Conservation (phyloP, 352 stramenopile genomes). For the Plasmopara muralis region DNA sequence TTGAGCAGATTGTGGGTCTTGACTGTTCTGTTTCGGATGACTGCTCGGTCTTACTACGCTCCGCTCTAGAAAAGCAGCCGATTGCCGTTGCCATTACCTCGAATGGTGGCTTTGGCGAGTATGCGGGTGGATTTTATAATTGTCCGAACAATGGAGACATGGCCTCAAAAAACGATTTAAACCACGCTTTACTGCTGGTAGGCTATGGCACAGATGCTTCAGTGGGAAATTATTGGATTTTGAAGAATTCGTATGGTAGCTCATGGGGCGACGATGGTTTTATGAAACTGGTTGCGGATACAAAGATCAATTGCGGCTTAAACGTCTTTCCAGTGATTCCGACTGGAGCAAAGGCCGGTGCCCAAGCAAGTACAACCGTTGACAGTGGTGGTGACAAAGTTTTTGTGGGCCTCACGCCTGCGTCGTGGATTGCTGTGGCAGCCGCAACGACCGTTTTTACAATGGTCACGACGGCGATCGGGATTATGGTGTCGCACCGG, state of each 20-base stretch:
- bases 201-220: slow-evolving; percentile 58
- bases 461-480: slow-evolving; percentile 34
- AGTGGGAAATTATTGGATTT: slow-evolving; percentile 70
- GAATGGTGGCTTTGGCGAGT: slow-evolving; percentile 63
- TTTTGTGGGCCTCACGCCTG: slow-evolving; percentile 49
- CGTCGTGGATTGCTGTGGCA: slow-evolving; percentile 52
- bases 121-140: slow-evolving; percentile 59
- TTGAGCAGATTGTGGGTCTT: slow-evolving; percentile 52
- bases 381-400: slow-evolving; percentile 63
- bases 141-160: slow-evolving; percentile 65
- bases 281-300: slow-evolving; percentile 56
- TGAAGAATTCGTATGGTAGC: slow-evolving; percentile 79
- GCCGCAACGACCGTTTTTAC: slow-evolving; percentile 42
- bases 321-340: slow-evolving; percentile 77
- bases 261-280: slow-evolving; percentile 61
- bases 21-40: slow-evolving; percentile 53
- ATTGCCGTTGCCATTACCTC: slow-evolving; percentile 76
- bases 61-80: slow-evolving; percentile 51
- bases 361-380: slow-evolving; percentile 32
- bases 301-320: slow-evolving; percentile 71
- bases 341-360: slow-evolving; percentile 42
- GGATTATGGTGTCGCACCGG: slow-evolving; percentile 35
- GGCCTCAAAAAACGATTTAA: slow-evolving; percentile 60
- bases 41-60: slow-evolving; percentile 45
- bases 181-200: slow-evolving; percentile 72